Percentiles rank a stretch among this genome's conserved stretches.
Conservation (phyloP, 2,329 filamentous ascomycete genomes). For the Xylaria sp. region DNA sequence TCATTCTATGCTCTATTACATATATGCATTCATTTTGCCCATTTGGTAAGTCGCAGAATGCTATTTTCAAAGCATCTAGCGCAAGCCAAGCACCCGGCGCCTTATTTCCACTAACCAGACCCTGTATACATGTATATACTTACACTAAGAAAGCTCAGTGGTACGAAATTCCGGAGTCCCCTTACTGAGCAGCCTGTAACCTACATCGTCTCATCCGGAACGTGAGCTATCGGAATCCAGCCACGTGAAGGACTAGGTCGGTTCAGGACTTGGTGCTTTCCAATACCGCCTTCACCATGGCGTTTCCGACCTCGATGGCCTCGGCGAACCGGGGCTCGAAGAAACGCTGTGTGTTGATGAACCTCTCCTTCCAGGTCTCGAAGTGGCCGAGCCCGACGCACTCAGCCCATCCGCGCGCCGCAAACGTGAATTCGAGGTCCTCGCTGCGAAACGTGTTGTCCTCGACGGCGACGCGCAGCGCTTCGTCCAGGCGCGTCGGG, state of each 20-base stretch:
- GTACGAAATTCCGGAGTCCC: not conserved
- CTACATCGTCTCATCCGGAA: not conserved
- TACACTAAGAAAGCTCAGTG: not conserved
- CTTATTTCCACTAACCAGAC: not conserved
- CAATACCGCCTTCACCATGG: conserved; percentile 96
- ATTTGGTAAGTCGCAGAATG: too few species aligned
- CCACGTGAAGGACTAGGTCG: not conserved
- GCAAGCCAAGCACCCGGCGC: not conserved
- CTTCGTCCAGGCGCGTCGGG: conserved; percentile 81
- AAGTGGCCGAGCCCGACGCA: conserved; percentile 93
- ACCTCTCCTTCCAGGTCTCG: conserved; percentile 90
- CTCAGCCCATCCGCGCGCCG: conserved; percentile 94
- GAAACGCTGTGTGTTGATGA: conserved; percentile 88
- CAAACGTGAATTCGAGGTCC: conserved; percentile 97
- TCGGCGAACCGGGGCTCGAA: conserved; percentile 91
- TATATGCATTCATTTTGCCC: not conserved
- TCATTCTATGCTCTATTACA: too few species aligned
- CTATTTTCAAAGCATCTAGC: not conserved
- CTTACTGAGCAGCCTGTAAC: not conserved
- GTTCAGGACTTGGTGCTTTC: conserved; percentile 72
- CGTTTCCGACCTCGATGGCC: conserved; percentile 87
- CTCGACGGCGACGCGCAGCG: conserved; percentile 84
- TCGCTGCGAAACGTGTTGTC: conserved; percentile 95
- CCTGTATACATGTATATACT: not conserved
- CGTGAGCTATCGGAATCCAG: not conserved